These are phyloP conservation scores for Yamadazyma jaroonii DNA, from an alignment of 1,139 yeast species.

Conservation along the genomic window DNA sequence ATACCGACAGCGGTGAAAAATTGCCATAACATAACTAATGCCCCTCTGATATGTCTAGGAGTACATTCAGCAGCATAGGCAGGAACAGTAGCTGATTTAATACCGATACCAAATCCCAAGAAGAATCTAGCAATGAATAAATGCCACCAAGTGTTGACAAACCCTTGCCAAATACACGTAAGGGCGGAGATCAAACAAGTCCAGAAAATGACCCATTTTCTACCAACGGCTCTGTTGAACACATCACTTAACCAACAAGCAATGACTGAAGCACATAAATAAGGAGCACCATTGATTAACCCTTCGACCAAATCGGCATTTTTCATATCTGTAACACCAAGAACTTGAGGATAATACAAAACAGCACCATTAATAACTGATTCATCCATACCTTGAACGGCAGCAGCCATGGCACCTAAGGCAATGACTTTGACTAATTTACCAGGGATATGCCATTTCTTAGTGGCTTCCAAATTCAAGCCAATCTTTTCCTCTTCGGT, in stretches of 20 bases:
- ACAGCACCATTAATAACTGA: slow-evolving; percentile 85
- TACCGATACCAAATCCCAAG: slow-evolving; percentile 78
- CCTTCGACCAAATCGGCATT: slow-evolving; percentile 71
- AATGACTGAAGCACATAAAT: slow-evolving; percentile 65
- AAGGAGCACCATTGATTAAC: slow-evolving; percentile 78
- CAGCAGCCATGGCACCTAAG: slow-evolving; percentile 84
- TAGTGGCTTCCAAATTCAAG: slow-evolving; percentile 55
- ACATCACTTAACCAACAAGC: slow-evolving; percentile 77
- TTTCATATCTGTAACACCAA: slow-evolving; percentile 48
- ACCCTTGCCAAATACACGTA: slow-evolving; percentile 77
- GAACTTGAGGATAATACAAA: slow-evolving; percentile 57
- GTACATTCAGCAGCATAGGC: slow-evolving; percentile 80
- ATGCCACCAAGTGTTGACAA: slow-evolving; percentile 72
- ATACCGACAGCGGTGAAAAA: slow-evolving; percentile 86
- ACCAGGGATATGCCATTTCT: slow-evolving; percentile 63
- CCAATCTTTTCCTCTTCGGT: slow-evolving; percentile 57
- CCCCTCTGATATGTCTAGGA: slow-evolving; percentile 75
- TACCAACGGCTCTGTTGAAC: slow-evolving; percentile 60
- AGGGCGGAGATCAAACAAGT: slow-evolving; percentile 64
- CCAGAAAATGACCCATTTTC: slow-evolving; percentile 71
- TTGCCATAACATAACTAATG: slow-evolving; percentile 87
- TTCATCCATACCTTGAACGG: slow-evolving; percentile 93
- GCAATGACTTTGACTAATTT: slow-evolving; percentile 62
- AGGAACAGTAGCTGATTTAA: slow-evolving; percentile 78
- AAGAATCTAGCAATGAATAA: slow-evolving; percentile 69